These are phyloP conservation scores for Athelia sp. DNA, from an alignment of 1,284 basidiomycete genomes.

Conservation along the genomic window DNA sequence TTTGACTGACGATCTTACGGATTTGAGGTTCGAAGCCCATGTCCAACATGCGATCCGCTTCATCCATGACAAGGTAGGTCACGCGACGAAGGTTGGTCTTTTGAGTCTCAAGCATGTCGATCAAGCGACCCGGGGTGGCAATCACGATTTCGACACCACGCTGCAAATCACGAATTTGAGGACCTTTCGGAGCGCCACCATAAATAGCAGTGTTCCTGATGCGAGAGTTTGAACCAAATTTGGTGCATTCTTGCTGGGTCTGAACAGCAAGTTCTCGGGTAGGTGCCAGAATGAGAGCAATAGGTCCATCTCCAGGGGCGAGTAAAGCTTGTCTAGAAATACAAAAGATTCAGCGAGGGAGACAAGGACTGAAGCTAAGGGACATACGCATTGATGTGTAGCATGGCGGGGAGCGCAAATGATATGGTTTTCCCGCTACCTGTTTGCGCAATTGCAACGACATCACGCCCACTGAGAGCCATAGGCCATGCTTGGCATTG, in stretches of 20 bases:
- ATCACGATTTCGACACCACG: constrained; percentile 97
- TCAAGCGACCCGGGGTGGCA: constrained; percentile 86
- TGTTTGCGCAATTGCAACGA: constrained; percentile 96
- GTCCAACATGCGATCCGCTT: constrained; percentile 97
- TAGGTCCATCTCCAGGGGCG: constrained; percentile 92
- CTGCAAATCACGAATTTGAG: constrained; percentile 95
- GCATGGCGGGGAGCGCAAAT: constrained; percentile 97
- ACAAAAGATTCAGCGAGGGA: constrained; percentile 6
- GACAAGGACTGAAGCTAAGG: constrained; percentile 7
- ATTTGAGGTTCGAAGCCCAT: constrained; percentile 99
- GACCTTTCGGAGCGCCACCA: constrained; percentile 97
- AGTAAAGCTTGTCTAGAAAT: constrained; percentile 81
- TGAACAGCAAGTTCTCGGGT: constrained; percentile 98
- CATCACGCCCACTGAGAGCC: constrained; percentile 90
- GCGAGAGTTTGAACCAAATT: constrained; percentile 94
- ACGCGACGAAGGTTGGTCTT: constrained; percentile 96
- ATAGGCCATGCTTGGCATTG: constrained; percentile 99
- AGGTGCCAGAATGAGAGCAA: constrained; percentile 94
- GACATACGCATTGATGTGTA: constrained; percentile 96
- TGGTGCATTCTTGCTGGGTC: constrained; percentile 98
- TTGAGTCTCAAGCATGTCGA: constrained; percentile 93
- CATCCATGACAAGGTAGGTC: constrained; percentile 98
- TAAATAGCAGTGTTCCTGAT: constrained; percentile 99
- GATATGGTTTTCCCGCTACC: constrained; percentile 98
- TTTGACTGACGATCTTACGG: constrained; percentile 95